Conservation (phyloP, 108 stramenopile species). For the Asterionellopsis glacialis region DNA sequence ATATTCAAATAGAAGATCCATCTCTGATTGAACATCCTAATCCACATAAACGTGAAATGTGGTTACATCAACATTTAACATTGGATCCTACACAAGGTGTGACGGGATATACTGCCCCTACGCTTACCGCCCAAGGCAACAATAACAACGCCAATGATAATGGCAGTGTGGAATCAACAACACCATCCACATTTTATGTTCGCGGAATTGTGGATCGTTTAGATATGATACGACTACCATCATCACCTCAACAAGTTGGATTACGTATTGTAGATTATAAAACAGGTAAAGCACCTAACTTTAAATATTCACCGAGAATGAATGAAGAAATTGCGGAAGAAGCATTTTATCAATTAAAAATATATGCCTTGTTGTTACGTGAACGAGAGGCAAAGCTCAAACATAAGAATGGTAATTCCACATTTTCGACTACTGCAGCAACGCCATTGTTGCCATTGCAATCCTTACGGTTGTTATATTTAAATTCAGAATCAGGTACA, state of each 20-base stretch:
- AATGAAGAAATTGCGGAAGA: constrained; percentile 74
- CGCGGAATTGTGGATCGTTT: constrained; percentile 86
- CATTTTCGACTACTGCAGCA: constrained; percentile 4
- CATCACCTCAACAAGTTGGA: constrained; percentile 18
- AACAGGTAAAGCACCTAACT: constrained; percentile 81
- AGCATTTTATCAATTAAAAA: constrained; percentile 80
- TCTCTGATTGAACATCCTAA: constrained; percentile 33
- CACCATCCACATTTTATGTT: constrained; percentile 33
- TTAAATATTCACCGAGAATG: constrained; percentile 68
- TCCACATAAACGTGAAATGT: constrained; percentile 70
- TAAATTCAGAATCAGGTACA: constrained; percentile 51
- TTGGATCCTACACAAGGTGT: constrained; percentile 26
- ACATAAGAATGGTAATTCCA: constrained; percentile 1
- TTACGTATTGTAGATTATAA: constrained; percentile 84
- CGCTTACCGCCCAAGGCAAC: too few relatives aligned
- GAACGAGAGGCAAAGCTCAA: constrained; percentile 35
- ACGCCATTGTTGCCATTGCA: constrained; percentile 37
- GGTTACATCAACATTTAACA: constrained; percentile 56
- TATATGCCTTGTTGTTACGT: constrained; percentile 74
- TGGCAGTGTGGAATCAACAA: background rate
- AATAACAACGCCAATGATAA: background rate
- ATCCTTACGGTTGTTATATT: constrained; percentile 63
- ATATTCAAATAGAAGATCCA: constrained; percentile 74
- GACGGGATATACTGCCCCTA: background rate
- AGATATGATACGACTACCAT: constrained; percentile 44